Evolutionary conservation across 768 basidiomycete genomes (phyloP).

Genomic region (Chalciporus piperatus): DNA sequence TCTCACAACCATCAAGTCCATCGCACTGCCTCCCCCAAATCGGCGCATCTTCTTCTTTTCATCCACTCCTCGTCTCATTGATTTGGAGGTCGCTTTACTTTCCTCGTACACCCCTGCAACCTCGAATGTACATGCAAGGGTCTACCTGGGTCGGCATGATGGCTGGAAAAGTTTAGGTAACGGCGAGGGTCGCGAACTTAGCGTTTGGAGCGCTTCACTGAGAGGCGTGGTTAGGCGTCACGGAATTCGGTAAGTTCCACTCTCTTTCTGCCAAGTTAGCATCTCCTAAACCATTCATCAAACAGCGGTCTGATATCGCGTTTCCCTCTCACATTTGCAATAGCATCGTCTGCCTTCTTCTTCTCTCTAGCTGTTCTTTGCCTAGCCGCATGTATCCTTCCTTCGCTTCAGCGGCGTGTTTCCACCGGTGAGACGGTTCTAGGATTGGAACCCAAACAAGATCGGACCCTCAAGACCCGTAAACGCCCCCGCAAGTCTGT

Average conservation of each 20-base stretch:
- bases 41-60: constrained; percentile 35
- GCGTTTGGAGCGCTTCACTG: constrained; percentile 59
- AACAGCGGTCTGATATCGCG: constrained; percentile 65
- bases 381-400: constrained; percentile 51
- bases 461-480: constrained; percentile 21
- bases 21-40: constrained; percentile 45
- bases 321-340: constrained; percentile 58
- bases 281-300: constrained; percentile 1
- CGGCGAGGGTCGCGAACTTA: constrained; percentile 73
- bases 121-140: constrained; percentile 48
- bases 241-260: constrained; percentile 61
- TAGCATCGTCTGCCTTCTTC: constrained; percentile 46
- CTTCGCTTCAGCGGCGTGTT: constrained; percentile 35
- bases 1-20: constrained; percentile 44
- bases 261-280: not conserved
- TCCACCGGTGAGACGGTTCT: constrained; percentile 13
- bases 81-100: constrained; percentile 58
- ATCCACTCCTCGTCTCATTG: constrained; percentile 38
- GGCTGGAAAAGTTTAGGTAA: constrained; percentile 66
- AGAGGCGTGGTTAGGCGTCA: constrained; percentile 60
- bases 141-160: constrained; percentile 76
- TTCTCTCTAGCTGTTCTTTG: constrained; percentile 44
- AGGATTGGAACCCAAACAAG: constrained; percentile 17
- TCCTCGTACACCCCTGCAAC: constrained; percentile 48
- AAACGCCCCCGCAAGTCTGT: constrained; percentile 27